phyloP scores from a whole-genome alignment of 768 basidiomycete genomes.

The Mycena olivaceomarginata region DNA sequence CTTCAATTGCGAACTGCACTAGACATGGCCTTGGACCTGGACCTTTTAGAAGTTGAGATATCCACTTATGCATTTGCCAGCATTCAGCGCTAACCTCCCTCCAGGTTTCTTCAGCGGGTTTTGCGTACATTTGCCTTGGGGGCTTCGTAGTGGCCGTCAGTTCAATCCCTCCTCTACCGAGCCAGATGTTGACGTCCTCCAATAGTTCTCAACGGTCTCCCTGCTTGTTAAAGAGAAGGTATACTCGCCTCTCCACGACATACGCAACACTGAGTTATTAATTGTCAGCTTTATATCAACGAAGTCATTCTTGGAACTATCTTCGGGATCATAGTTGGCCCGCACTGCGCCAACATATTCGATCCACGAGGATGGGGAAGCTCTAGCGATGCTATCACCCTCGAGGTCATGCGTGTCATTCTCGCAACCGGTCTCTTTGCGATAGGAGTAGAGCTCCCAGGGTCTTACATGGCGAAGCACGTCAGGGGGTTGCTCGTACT shows the following conservation, averaged over 20 bases:
- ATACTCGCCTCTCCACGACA: constrained; percentile 21
- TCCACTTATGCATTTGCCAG: background rate
- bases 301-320: constrained; percentile 95
- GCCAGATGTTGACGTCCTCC: background rate
- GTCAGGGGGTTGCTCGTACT: constrained; percentile 80
- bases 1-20: background rate
- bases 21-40: constrained; percentile 9
- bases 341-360: constrained; percentile 82
- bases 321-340: constrained; percentile 81
- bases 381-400: constrained; percentile 77
- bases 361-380: constrained; percentile 86
- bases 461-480: constrained; percentile 88
- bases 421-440: constrained; percentile 96
- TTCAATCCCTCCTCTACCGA: background rate
- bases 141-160: constrained; percentile 61
- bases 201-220: constrained; percentile 91
- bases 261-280: background rate
- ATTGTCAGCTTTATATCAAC: constrained; percentile 87
- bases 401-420: constrained; percentile 91
- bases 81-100: background rate
- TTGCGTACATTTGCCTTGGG: constrained; percentile 39
- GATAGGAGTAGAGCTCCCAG: constrained; percentile 95
- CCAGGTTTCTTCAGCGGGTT: constrained; percentile 34
- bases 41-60: constrained; percentile 39
- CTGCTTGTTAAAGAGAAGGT: constrained; percentile 90